These are phyloP conservation scores for Colletotrichum falcatum DNA, from an alignment of 2,329 filamentous ascomycete species.

Conservation along the genomic window DNA sequence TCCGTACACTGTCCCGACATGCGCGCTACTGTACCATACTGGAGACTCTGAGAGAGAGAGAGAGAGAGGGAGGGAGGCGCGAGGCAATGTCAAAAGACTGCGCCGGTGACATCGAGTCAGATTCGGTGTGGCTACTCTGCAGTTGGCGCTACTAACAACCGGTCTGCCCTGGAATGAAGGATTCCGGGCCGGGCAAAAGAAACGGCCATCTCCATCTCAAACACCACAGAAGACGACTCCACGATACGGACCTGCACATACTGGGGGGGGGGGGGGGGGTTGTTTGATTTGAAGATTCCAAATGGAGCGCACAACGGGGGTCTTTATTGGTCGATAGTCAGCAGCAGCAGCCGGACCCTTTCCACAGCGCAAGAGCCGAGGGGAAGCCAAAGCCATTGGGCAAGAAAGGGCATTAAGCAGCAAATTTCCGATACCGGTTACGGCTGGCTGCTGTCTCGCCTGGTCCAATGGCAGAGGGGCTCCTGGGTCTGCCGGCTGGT, in stretches of 20 bases:
- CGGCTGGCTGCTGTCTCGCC: conserved; percentile 1
- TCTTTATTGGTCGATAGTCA: conserved; percentile 27
- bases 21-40: conserved; percentile 4
- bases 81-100: background rate
- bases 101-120: conserved; percentile 22
- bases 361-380: conserved; percentile 11
- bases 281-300: conserved; percentile 10
- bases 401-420: background rate
- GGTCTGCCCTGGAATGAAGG: background rate
- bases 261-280: no score
- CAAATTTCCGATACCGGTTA: conserved; percentile 36
- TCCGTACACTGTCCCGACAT: background rate
- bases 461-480: conserved; percentile 23
- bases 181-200: background rate
- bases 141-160: background rate
- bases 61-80: background rate
- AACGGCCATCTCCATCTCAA: background rate
- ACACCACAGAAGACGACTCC: background rate
- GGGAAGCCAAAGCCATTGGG: background rate
- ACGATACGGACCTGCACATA: background rate
- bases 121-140: background rate
- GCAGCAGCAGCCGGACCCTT: background rate
- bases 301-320: conserved; percentile 13
- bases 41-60: no score
- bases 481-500: conserved; percentile 4